A percentile compares a stretch with the other conserved stretches of the same genome.
phyloP scores from a whole-genome alignment of 257 asterid genomes.

The Avicennia marina region DNA sequence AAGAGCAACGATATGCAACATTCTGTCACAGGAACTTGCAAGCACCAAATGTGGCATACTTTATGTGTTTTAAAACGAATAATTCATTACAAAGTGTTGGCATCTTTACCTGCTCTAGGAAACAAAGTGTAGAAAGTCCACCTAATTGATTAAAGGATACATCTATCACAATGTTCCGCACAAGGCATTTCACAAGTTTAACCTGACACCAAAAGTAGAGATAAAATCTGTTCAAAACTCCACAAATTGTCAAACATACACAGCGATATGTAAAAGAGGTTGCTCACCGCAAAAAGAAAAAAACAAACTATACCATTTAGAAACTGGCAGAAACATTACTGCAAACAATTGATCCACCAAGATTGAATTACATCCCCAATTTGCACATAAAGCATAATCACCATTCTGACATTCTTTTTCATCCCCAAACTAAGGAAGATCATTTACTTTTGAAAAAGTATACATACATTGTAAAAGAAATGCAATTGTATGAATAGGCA shows the following conservation, averaged over 20 bases:
- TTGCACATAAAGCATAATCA: too few species aligned
- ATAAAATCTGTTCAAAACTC: conserved; percentile 15
- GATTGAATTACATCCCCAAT: neutral
- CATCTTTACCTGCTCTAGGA: conserved; percentile 71
- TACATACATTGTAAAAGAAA: neutral
- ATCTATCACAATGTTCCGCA: conserved; percentile 71
- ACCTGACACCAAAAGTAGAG: conserved; percentile 59
- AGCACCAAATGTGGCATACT: neutral
- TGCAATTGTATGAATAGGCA: neutral
- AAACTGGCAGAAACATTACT: neutral
- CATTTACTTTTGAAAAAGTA: neutral
- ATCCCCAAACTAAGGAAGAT: conserved; percentile 1
- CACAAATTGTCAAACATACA: neutral
- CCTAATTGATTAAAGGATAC: conserved; percentile 89
- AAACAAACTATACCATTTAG: neutral
- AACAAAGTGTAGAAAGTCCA: conserved; percentile 88
- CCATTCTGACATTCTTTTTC: too few species aligned
- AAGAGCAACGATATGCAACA: neutral
- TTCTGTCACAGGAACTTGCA: neutral
- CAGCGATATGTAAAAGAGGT: neutral
- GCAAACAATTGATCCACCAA: neutral
- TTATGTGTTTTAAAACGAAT: neutral
- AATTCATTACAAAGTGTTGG: too few species aligned
- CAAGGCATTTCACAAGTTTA: conserved; percentile 84
- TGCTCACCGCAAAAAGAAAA: neutral